phyloP scores from a whole-genome alignment of 2,329 filamentous ascomycete species.

The Pleurostoma richardsiae region DNA sequence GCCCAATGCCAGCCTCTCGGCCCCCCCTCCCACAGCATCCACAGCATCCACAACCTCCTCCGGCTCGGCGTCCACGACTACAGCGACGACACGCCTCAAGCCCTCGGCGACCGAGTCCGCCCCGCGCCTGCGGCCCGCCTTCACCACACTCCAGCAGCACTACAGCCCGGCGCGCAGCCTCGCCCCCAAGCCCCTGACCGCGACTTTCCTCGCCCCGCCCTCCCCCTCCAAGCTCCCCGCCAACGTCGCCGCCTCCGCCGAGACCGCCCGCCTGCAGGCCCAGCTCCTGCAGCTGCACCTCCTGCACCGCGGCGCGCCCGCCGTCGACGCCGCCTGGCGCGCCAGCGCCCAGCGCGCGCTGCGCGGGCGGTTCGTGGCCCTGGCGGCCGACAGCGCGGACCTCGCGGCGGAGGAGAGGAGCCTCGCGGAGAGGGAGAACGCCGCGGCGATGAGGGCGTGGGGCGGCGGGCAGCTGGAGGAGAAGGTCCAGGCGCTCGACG shows the following conservation, averaged over 20 bases:
- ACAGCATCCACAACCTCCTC: slow-evolving; percentile 7
- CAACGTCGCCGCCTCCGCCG: slow-evolving; percentile 54
- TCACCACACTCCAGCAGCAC: slow-evolving; percentile 62
- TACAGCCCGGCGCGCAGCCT: slow-evolving; percentile 59
- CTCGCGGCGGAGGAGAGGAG: slow-evolving; percentile 32
- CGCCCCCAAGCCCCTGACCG: slow-evolving; percentile 57
- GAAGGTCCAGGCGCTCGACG: slow-evolving; percentile 52
- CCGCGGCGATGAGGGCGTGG: slow-evolving; percentile 49
- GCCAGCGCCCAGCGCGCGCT: slow-evolving; percentile 48
- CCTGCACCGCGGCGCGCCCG: slow-evolving; percentile 49
- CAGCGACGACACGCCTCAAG: slow-evolving; percentile 3
- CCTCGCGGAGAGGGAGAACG: slow-evolving; percentile 44
- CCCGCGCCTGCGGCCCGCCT: slow-evolving; percentile 44
- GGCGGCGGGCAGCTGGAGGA: slow-evolving; percentile 39
- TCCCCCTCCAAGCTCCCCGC: slow-evolving; percentile 57
- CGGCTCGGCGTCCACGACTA: slow-evolving; percentile 8
- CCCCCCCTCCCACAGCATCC: slow-evolving; percentile 3
- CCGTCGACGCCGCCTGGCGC: slow-evolving; percentile 45
- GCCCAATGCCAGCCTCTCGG: background rate
- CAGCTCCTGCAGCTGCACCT: slow-evolving; percentile 62
- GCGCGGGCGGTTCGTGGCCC: slow-evolving; percentile 34
- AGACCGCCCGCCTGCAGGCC: slow-evolving; percentile 55
- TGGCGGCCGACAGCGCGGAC: slow-evolving; percentile 27
- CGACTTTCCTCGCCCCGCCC: slow-evolving; percentile 52
- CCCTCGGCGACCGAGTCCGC: slow-evolving; percentile 7